Evolutionary conservation across 768 basidiomycete species (phyloP).

Genomic region (Psilocybe cubensis): DNA sequence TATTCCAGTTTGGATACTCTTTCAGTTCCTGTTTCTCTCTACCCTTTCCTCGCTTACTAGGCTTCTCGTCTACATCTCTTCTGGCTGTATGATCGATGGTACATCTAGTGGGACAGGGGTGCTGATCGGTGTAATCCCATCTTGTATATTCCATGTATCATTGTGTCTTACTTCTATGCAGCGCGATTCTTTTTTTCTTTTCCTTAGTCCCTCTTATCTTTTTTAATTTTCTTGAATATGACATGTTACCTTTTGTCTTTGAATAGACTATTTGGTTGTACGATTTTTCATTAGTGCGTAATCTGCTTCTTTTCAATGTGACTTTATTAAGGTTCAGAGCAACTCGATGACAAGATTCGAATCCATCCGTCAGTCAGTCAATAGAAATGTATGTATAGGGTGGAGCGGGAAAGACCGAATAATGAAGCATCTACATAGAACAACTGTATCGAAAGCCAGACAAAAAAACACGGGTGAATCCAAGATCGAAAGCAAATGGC

Average conservation of each 20-base stretch:
- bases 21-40: conserved; percentile 3
- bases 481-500: too few relatives aligned
- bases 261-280: not conserved
- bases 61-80: not conserved
- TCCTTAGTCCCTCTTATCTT: not conserved
- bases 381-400: too few relatives aligned
- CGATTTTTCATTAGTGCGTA: too few relatives aligned
- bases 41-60: not conserved
- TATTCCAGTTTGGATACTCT: conserved; percentile 16
- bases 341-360: not conserved
- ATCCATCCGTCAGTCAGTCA: too few relatives aligned
- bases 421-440: too few relatives aligned
- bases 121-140: not conserved
- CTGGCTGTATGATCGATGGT: not conserved
- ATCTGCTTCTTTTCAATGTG: not conserved
- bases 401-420: too few relatives aligned
- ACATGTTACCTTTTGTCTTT: not conserved
- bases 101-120: not conserved
- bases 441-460: too few relatives aligned
- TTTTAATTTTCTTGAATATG: not conserved
- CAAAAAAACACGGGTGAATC: too few relatives aligned
- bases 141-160: not conserved
- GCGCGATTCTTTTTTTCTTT: not conserved
- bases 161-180: not conserved
- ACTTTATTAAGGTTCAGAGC: not conserved